Evolutionary conservation across 2,329 filamentous ascomycete species (phyloP), one percentile per base, ranked within the genome.

Genomic region (Stagonosporopsis vannaccii): DNA sequence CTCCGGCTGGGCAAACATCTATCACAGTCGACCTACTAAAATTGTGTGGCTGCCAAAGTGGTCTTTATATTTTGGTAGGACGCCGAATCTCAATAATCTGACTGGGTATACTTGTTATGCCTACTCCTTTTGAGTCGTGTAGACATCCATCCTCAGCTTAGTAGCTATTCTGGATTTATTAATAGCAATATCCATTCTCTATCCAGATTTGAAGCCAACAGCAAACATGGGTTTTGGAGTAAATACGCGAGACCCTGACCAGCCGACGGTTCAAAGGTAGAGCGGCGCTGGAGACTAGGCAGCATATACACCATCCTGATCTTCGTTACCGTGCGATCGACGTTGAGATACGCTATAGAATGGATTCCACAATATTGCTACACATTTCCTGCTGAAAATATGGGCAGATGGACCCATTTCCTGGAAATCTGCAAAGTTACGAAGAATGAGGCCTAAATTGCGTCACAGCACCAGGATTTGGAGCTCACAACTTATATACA

Each of bases 371-470:
- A 12, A 11, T 32, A 17, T 30, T 9, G 11, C 9, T 17, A 19
- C 11, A 30, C 12, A 9, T 30, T 51, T n/a, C n/a, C n/a, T n/a
- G 11, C 45, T 39, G 39, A 30, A 13, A 30, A 37, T 3, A 17
- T 37, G 32, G 22, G 32, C 40, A 32, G 20, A 20, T 12, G 8
- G 17, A n/a, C 32, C 22, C 12, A 22, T 20, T 28, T 5, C 17
- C 11, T 36, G 30, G 42, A 28, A 23, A n/a, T 33, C 8, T n/a
- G 3, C 12, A 6, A 33, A 35, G 17, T 52, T 41, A 41, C 50
- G 7, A 17, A 41, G n/a, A 33, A 35, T 52, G 50, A 45, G 26
- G 28, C 25, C 11, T 8, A 33, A 46, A 52, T 52, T 52, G 35
- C 50, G 42, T 52, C 50, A 52, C 26, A 19, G 42, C 11, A 23